Evolutionary conservation across 345 rosid species (phyloP), one percentile per base, ranked within the genome.

Genomic region (Citrus glauca): DNA sequence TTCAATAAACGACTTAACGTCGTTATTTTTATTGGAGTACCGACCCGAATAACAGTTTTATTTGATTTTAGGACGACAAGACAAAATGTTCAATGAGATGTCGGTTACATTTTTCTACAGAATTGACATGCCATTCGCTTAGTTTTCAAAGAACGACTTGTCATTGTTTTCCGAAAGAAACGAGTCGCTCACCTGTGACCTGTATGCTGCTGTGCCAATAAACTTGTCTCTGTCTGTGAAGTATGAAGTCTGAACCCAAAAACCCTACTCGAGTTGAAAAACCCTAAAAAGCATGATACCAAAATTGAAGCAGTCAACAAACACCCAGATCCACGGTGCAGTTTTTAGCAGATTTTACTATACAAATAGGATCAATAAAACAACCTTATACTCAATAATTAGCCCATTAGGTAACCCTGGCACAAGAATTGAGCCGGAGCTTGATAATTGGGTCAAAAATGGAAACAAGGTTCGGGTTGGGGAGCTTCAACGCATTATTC

Each of bases 401-500:
- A 93, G 98, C 73, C 95, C 97, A 56, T 81, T 92, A 71, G 97
- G 98, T 24, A 73, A 84, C 82, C 94, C 91, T 2, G 77, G 80
- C 63, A 78, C 84, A 56, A 89, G 88, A 77, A 81, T 93, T 27
- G 85, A 80, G 28, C 91, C 95, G 24, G 91, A 82, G 86, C 98
- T 95, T 77, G 98, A 95, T 24, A 82, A 66, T 77, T 95, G 98
- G 98, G 82, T 89, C 59, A 82, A 77, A 71, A 28, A 78, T 72
- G 97, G 98, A 32, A 86, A 88, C 72, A 90, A 77, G 42, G 84
- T 93, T 69, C 84, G 89, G n/a, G 84, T 95, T 67, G 93, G 85
- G 1, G 98, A 93, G 90, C 89, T 95, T 79, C 89, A 91, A 75
- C 97, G 95, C 62, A 89, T 95, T 56, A 81, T 95, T 71, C 94